Evolutionary conservation across 352 stramenopile species (phyloP).

Genomic region (Phytophthora sojae): DNA sequence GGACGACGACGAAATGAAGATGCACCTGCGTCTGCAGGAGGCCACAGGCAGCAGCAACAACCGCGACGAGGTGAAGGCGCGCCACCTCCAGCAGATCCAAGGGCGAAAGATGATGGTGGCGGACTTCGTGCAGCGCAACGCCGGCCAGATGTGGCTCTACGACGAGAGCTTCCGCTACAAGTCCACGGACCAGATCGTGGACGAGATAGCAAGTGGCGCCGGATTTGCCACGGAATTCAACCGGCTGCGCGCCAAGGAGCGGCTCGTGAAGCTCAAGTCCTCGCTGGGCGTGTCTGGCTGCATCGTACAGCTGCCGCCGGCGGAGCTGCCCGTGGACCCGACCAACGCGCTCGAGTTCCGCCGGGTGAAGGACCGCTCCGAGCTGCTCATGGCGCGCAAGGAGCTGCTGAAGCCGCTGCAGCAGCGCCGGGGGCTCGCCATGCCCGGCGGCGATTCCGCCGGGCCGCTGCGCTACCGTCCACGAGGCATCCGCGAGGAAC

Average conservation of each 20-base stretch:
- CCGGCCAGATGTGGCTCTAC: slow-evolving; percentile 67
- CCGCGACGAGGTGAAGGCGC: neutral
- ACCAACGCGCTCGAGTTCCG: slow-evolving; percentile 53
- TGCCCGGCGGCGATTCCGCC: slow-evolving; percentile 1
- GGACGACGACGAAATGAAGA: slow-evolving; percentile 70
- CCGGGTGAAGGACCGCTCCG: slow-evolving; percentile 54
- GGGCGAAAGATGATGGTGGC: slow-evolving; percentile 64
- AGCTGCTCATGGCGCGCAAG: slow-evolving; percentile 54
- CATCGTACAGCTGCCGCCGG: slow-evolving; percentile 49
- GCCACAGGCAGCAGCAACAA: slow-evolving; percentile 13
- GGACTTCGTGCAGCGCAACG: neutral
- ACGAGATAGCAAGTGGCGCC: neutral
- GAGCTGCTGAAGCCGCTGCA: slow-evolving; percentile 65
- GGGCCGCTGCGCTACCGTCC: slow-evolving; percentile 18
- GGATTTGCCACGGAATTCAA: neutral
- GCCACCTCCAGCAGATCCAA: slow-evolving; percentile 50
- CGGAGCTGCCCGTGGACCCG: slow-evolving; percentile 43
- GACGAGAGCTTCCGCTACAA: slow-evolving; percentile 31
- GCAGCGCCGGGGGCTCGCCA: slow-evolving; percentile 27
- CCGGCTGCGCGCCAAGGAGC: neutral
- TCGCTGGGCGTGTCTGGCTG: slow-evolving; percentile 61
- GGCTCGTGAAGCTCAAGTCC: slow-evolving; percentile 67
- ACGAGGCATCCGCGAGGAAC: slow-evolving; percentile 36
- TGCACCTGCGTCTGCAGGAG: slow-evolving; percentile 59
- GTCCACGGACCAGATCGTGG: slow-evolving; percentile 15